Evolutionary conservation across 176 grass and related monocot species (phyloP).

Genomic region (Puya raimondii): DNA sequence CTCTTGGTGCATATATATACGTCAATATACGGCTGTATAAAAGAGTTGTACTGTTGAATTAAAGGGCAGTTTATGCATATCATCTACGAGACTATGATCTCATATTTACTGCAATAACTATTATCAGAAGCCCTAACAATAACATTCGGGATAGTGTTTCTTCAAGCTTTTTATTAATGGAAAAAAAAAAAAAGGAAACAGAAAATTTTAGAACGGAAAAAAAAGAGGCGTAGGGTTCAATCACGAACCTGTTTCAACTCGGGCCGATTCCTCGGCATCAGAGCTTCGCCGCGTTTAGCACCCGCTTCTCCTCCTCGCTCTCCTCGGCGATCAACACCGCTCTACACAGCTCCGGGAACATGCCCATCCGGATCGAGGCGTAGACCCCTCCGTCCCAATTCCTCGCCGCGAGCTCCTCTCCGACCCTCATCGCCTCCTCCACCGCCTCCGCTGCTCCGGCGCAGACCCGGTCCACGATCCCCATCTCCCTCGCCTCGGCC

Average conservation of each 20-base stretch:
- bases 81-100: too few relatives aligned
- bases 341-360: conserved; percentile 22
- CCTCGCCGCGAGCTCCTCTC: conserved; percentile 30
- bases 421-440: conserved; percentile 24
- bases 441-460: conserved; percentile 21
- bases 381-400: conserved; percentile 35
- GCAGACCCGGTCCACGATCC: conserved; percentile 42
- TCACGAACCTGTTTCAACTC: neutral
- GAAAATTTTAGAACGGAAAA: neutral
- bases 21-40: too few relatives aligned
- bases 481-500: conserved; percentile 30
- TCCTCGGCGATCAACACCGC: conserved; percentile 11
- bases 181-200: neutral
- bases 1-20: too few relatives aligned
- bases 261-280: neutral
- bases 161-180: too few relatives aligned
- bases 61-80: too few relatives aligned
- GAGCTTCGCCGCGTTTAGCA: neutral
- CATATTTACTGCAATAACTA: too few relatives aligned
- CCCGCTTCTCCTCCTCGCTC: neutral
- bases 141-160: too few relatives aligned
- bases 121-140: too few relatives aligned
- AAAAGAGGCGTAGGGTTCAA: neutral
- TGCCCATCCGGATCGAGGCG: conserved; percentile 27
- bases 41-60: too few relatives aligned